A percentile compares a stretch with the other conserved stretches of the same genome.
phyloP scores from a whole-genome alignment of 768 basidiomycete genomes.

The Fistulinella prunicolor region DNA sequence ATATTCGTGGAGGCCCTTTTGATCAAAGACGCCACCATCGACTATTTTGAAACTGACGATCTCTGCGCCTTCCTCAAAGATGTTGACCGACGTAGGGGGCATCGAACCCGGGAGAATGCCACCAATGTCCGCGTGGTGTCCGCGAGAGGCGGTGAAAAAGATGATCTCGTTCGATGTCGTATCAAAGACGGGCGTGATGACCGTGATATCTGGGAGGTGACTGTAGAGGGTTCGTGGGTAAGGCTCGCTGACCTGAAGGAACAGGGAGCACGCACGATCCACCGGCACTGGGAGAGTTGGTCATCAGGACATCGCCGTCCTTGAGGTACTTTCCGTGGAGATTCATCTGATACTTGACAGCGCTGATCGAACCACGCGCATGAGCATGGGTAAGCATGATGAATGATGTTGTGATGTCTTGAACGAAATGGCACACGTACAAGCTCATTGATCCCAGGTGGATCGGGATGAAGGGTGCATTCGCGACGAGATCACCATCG shows the following conservation, averaged over 20 bases:
- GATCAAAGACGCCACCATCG: conserved; percentile 74
- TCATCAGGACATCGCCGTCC: conserved; percentile 92
- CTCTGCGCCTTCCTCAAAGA: conserved; percentile 93
- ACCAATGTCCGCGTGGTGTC: conserved; percentile 93
- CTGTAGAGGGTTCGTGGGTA: conserved; percentile 25
- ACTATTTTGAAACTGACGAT: conserved; percentile 93
- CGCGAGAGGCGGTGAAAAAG: conserved; percentile 91
- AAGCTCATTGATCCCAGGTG: conserved; percentile 90
- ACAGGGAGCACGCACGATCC: conserved; percentile 62
- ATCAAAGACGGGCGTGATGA: conserved; percentile 90
- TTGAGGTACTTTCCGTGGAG: conserved; percentile 66
- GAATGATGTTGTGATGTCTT: too few species aligned
- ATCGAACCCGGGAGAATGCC: conserved; percentile 92
- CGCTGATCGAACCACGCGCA: conserved; percentile 39
- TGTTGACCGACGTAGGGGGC: conserved; percentile 89
- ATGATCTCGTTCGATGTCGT: conserved; percentile 66
- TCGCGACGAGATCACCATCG: conserved; percentile 92
- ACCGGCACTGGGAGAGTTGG: conserved; percentile 86
- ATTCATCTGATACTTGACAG: conserved; percentile 88
- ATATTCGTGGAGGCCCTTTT: conserved; percentile 66
- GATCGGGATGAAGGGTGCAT: conserved; percentile 89
- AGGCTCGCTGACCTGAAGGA: conserved; percentile 5
- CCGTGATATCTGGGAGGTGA: conserved; percentile 85
- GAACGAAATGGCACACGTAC: conserved; percentile 48
- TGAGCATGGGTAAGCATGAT: too few species aligned